Evolutionary conservation across 2,329 filamentous ascomycete genomes (phyloP).

Genomic region (Penicillium frequentans): DNA sequence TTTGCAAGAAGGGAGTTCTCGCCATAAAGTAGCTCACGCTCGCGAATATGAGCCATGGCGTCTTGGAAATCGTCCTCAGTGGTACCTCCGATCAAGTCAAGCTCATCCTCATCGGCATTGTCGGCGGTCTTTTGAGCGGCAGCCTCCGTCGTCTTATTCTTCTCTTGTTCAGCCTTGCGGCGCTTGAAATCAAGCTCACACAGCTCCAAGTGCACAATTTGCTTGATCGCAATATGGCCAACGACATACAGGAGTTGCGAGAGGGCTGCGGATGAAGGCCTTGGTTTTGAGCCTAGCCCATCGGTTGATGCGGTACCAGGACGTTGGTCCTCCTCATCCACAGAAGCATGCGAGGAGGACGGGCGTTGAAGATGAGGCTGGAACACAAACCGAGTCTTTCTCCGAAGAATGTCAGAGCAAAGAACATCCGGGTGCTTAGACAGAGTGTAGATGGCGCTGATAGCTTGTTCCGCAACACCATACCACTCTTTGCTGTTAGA

Average conservation of each 20-base stretch:
- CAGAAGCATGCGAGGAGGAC: constrained; percentile 26
- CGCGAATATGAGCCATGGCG: constrained; percentile 79
- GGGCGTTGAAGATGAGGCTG: constrained; percentile 41
- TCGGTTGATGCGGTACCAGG: constrained; percentile 36
- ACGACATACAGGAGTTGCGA: constrained; percentile 94
- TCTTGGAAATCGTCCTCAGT: constrained; percentile 93
- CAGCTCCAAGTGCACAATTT: constrained; percentile 97
- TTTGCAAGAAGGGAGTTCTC: constrained; percentile 80
- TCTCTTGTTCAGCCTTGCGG: constrained; percentile 64
- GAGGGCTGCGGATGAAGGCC: constrained; percentile 67
- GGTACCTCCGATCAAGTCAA: constrained; percentile 95
- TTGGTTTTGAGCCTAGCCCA: constrained; percentile 54
- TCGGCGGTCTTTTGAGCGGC: constrained; percentile 53
- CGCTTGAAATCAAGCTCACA: constrained; percentile 98
- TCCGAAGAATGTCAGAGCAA: constrained; percentile 84
- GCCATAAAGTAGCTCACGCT: constrained; percentile 81
- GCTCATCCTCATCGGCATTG: constrained; percentile 74
- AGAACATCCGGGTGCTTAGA: constrained; percentile 92
- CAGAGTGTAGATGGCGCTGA: constrained; percentile 90
- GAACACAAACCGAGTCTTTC: constrained; percentile 84
- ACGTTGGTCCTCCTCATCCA: constrained; percentile 34
- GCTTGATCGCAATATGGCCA: constrained; percentile 95
- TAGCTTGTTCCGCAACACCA: constrained; percentile 92
- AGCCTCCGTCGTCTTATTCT: constrained; percentile 46
- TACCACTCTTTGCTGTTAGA: constrained; percentile 94